Evolutionary conservation across 2,329 filamentous ascomycete species (phyloP), one percentile per base, ranked within the genome.

Genomic region (Nectriaceae sp.): DNA sequence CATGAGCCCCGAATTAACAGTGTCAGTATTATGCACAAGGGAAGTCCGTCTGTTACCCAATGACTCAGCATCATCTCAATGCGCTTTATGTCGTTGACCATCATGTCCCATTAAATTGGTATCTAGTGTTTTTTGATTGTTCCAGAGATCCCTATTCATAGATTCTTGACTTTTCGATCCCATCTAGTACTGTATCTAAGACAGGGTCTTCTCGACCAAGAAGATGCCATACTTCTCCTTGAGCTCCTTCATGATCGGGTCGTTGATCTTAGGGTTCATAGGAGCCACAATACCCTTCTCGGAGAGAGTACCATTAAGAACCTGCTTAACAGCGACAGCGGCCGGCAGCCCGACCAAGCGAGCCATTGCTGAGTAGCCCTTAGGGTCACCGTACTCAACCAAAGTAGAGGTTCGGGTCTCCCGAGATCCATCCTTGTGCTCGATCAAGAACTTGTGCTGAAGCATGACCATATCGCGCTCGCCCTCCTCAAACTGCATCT

Each of bases 341-440:
- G 3, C 3, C n/a, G 19, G 21, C 29, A 42, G 26, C 65, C 89
- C 89, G 46, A 95, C 90, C 37, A 90, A 72, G 70, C 85, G 88
- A 39, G 89, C 89, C 90, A 96, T 96, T 59, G 88, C 84, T 4
- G 81, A 87, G 75, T 93, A 95, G 26, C 88, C 88, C 58, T 83
- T 78, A 49, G 88, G 86, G 63, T 84, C 84, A 67, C 90, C 91
- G 70, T 95, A 93, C 68, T 95, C 90, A 65, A 77, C 79, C 15
- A 97, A 82, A 1, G 91, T 96, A 36, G 86, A 90, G 20, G 89
- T 92, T 55, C 86, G 79, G 38, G 85, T 90, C 76, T 95, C 84
- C 69, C 80, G 82, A 66, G 74, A 82, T 63, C 90, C 90, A 67
- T 94, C 60, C 46, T 61, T 59, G 52, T 61, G 52, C 47, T 59